phyloP scores from a whole-genome alignment of 768 basidiomycete species.

The Mycena maculata region DNA sequence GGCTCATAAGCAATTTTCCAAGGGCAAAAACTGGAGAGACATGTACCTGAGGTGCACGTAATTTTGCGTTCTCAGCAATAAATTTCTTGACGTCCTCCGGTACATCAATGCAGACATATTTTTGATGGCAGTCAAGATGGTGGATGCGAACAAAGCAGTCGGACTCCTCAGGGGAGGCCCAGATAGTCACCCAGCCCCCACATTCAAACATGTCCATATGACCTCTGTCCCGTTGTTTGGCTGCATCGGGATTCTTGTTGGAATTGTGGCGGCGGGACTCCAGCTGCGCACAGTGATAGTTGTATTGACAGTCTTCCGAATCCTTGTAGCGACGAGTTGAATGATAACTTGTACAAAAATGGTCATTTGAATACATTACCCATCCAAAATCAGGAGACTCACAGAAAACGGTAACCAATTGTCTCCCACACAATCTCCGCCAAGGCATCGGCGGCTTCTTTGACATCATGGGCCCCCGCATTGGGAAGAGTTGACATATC shows the following conservation, averaged over 20 bases:
- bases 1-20: background rate
- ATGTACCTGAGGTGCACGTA: constrained; percentile 8
- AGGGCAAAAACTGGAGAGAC: no score
- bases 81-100: constrained; percentile 11
- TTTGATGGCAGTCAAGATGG: constrained; percentile 11
- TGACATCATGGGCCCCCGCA: no score
- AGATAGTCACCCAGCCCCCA: constrained; percentile 14
- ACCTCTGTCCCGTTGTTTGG: constrained; percentile 5
- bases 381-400: no score
- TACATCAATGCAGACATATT: constrained; percentile 10
- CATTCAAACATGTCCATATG: constrained; percentile 12
- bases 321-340: no score
- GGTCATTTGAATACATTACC: no score
- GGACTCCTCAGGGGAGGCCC: constrained; percentile 2
- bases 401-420: no score
- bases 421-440: no score
- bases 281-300: no score
- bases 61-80: background rate
- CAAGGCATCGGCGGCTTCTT: no score
- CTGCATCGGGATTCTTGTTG: constrained; percentile 2
- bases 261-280: constrained; percentile 3
- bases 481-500: no score
- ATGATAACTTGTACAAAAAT: no score
- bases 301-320: no score
- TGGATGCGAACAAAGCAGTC: constrained; percentile 6